A percentile compares a stretch with the other conserved stretches of the same genome.
Evolutionary conservation across 164 flowering plant genomes (phyloP).

Genomic region (Platanus orientalis): DNA sequence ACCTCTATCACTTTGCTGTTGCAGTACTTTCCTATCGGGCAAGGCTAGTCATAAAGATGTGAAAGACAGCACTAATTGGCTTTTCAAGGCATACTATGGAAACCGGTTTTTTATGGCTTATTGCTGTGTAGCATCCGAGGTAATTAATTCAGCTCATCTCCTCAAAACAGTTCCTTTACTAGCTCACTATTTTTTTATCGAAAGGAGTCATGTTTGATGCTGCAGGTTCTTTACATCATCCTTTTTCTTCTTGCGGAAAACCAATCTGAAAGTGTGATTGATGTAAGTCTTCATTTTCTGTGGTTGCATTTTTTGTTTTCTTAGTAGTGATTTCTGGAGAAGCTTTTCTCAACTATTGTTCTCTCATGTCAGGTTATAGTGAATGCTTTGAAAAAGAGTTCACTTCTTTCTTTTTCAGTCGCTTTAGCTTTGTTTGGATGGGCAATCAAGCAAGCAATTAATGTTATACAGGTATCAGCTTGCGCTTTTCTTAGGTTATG

Average conservation of each 20-base stretch:
- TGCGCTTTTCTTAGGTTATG: neutral
- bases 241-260: slow-evolving; percentile 61
- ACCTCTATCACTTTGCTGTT: slow-evolving; percentile 10
- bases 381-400: slow-evolving; percentile 23
- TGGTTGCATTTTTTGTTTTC: neutral
- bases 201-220: slow-evolving; percentile 2
- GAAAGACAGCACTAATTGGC: slow-evolving; percentile 88
- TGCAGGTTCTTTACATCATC: slow-evolving; percentile 82
- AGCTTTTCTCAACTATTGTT: neutral
- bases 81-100: slow-evolving; percentile 78
- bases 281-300: slow-evolving; percentile 38
- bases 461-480: slow-evolving; percentile 68
- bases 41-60: slow-evolving; percentile 96
- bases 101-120: slow-evolving; percentile 83
- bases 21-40: slow-evolving; percentile 82
- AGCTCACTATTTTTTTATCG: neutral
- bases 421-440: slow-evolving; percentile 57
- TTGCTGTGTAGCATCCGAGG: slow-evolving; percentile 96
- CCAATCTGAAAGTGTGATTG: slow-evolving; percentile 42
- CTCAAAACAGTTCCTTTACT: neutral
- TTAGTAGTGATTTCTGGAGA: neutral
- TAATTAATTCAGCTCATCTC: slow-evolving; percentile 15
- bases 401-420: slow-evolving; percentile 27
- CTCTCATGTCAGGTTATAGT: slow-evolving; percentile 36
- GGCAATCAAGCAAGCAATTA: slow-evolving; percentile 71